A percentile compares a stretch with the other conserved stretches of the same genome.
These are phyloP conservation scores for Phaffomyces antillensis DNA, from an alignment of 805 yeast genomes.

Conservation along the genomic window DNA sequence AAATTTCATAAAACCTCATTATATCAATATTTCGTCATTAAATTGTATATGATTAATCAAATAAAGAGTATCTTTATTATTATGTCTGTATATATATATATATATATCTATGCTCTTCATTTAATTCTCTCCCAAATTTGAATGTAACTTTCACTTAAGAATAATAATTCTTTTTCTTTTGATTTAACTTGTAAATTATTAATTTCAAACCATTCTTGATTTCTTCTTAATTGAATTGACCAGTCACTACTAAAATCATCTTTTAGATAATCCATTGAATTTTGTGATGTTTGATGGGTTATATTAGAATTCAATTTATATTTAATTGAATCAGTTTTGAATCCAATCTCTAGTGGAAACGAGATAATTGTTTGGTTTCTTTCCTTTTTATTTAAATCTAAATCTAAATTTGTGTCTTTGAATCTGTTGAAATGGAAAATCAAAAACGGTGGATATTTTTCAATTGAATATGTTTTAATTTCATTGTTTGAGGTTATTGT, in stretches of 20 bases:
- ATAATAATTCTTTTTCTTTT: constrained; percentile 51
- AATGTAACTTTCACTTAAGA: constrained; percentile 53
- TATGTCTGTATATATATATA: neutral
- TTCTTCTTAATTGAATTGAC: constrained; percentile 43
- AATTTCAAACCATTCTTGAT: constrained; percentile 51
- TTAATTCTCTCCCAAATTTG: constrained; percentile 54
- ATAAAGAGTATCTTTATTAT: neutral
- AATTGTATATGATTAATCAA: neutral
- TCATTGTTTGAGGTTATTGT: constrained; percentile 28
- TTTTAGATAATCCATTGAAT: constrained; percentile 14
- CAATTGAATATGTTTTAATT: constrained; percentile 32
- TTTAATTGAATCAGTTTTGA: constrained; percentile 16
- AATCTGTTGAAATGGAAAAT: constrained; percentile 54
- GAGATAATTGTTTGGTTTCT: constrained; percentile 59
- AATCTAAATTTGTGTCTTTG: constrained; percentile 27
- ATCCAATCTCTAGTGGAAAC: constrained; percentile 36
- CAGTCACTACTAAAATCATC: constrained; percentile 32
- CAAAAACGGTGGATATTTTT: constrained; percentile 44
- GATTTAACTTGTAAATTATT: constrained; percentile 40
- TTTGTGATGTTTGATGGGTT: constrained; percentile 25
- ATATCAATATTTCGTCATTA: neutral
- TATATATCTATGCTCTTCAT: neutral
- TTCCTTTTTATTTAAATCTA: constrained; percentile 30
- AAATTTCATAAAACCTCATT: neutral
- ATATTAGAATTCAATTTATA: constrained; percentile 46